Base-by-base conservation (phyloP, 2,329 filamentous ascomycete genomes). In the Fusarium aywerte region DNA sequence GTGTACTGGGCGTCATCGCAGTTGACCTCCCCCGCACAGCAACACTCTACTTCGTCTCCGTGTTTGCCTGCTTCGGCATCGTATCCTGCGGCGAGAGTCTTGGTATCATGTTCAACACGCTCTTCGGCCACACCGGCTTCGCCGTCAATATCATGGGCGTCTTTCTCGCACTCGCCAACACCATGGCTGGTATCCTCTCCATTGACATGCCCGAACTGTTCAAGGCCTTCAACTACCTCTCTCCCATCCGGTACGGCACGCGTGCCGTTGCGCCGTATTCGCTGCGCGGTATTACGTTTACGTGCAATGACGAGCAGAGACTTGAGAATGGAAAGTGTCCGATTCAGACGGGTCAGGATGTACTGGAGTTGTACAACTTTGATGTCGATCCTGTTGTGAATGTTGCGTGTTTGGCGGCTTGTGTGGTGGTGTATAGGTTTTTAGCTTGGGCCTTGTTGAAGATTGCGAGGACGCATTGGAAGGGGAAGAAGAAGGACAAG, bases 21-120 rank as follows among this genome's bases (percentile, higher is more conserved):
- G 85, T 89, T 5, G 90, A 89, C 0, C 80, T 93, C 12, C 84
- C 89, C 7, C 83, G 86, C 31, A 90, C 87, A 0, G 83, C 80
- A 0, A 79, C 83, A 61, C 87, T 92, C 75, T 91, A 90, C 76
- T 91, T 92, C 69, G 84, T 90, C 39, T 82, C 85, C 50, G 83
- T 87, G 3, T 92, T 90, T 77, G 87, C 89, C 68, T 88, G 87
- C 65, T 92, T 93, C 73, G 90, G 88, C 67, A 86, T 93, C 54
- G 89, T 92, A 16, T 89, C 82, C 53, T 92, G 90, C 71, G 91
- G 91, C 25, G 91, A 93, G 80, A 90, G 87, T 52, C 73, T 93
- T 1, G 91, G 91, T 1, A 93, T 94, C 73, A 88, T 92, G 79
- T 93, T 93, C 81, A 92, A 92, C 78, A 93, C 90, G 1, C 79